Conservation (phyloP, 202 grass and related monocot genomes). For the Carex arenaria region DNA sequence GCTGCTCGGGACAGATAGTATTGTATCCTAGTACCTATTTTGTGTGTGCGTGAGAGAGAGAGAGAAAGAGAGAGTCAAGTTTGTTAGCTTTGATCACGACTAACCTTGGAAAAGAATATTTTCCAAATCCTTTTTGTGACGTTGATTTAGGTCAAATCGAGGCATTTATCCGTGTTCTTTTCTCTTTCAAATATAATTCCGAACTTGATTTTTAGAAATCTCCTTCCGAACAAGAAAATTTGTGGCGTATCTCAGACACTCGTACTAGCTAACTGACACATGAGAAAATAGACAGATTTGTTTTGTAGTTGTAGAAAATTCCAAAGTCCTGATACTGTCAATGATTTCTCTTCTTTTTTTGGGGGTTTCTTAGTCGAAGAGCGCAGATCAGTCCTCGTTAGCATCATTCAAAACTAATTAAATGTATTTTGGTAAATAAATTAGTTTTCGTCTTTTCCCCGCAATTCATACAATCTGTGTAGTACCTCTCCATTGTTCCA, state of each 20-base stretch:
- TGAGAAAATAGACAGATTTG: background rate
- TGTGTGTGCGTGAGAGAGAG: background rate
- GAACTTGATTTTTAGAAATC: background rate
- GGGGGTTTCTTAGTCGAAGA: background rate
- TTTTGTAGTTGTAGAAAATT: slow-evolving; percentile 11
- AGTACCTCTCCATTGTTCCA: background rate
- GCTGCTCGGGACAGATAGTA: background rate
- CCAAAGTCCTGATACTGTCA: background rate
- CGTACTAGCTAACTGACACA: background rate
- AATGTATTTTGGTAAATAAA: background rate
- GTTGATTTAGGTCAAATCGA: background rate
- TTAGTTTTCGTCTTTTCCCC: background rate
- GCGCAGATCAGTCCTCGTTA: background rate
- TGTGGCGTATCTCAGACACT: background rate
- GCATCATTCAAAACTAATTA: slow-evolving; percentile 7
- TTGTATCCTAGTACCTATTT: background rate
- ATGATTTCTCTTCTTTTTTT: background rate
- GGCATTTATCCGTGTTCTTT: background rate
- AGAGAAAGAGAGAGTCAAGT: background rate
- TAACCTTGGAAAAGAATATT: background rate
- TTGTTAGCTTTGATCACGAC: background rate
- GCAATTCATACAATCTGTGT: background rate
- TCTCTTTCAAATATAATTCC: background rate
- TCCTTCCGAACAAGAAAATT: background rate
- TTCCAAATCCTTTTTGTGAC: background rate